Evolutionary conservation across 2,329 filamentous ascomycete genomes (phyloP).

Genomic region (Cytospora piceicola): DNA sequence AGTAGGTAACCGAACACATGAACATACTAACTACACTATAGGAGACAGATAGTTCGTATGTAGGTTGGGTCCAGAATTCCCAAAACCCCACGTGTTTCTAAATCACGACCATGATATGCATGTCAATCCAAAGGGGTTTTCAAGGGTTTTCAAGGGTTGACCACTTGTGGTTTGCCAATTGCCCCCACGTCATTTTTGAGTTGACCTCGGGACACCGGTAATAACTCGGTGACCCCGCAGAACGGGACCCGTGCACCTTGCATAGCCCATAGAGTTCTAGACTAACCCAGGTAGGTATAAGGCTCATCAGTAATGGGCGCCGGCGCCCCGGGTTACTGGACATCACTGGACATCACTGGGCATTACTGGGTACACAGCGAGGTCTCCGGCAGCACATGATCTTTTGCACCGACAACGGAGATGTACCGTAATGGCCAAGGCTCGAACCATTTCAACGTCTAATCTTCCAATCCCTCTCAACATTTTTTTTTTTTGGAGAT

Average conservation of each 20-base stretch:
- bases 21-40: too few species aligned
- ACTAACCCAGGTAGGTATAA: not conserved
- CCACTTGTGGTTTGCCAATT: not conserved
- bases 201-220: not conserved
- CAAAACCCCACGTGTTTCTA: too few species aligned
- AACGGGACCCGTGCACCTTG: too few species aligned
- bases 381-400: not conserved
- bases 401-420: not conserved
- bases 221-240: not conserved
- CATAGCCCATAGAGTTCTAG: not conserved
- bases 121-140: too few species aligned
- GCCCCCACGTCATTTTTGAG: too few species aligned
- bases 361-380: too few species aligned
- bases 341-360: too few species aligned
- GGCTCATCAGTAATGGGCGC: not conserved
- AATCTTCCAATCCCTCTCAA: slow-evolving; percentile 1
- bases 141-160: not conserved
- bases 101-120: too few species aligned
- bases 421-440: not conserved
- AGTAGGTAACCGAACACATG: too few species aligned
- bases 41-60: too few species aligned
- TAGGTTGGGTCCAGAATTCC: too few species aligned
- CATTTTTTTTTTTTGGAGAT: not conserved
- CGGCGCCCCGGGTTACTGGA: too few species aligned
- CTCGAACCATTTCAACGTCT: not conserved